phyloP scores from a whole-genome alignment of 805 yeast species.

The Teunomyces atbi region DNA sequence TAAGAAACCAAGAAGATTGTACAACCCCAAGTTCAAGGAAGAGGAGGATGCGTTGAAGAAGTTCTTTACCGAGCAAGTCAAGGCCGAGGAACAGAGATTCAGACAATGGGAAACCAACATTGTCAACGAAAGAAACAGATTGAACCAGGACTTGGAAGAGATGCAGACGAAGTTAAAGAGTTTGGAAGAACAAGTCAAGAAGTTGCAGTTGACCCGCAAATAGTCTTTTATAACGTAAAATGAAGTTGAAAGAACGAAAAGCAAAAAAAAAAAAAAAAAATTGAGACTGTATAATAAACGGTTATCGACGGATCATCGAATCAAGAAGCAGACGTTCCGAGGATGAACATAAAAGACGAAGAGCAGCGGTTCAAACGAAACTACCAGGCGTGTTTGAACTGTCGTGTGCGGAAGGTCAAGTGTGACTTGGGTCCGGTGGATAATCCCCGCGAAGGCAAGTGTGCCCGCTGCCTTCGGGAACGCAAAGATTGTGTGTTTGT shows the following conservation, averaged over 20 bases:
- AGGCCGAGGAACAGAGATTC: conserved; percentile 94
- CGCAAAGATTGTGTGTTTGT: conserved; percentile 74
- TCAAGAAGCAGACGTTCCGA: background rate
- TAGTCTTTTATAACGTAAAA: conserved; percentile 5
- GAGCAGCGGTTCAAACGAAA: conserved; percentile 49
- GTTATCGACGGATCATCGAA: conserved; percentile 3
- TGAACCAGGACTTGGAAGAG: conserved; percentile 90
- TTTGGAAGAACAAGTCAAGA: conserved; percentile 73
- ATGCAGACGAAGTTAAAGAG: conserved; percentile 74
- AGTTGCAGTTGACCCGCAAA: conserved; percentile 43
- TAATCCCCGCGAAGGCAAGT: conserved; percentile 74
- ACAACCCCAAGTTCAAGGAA: conserved; percentile 91
- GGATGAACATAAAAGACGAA: background rate
- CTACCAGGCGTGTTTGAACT: conserved; percentile 81
- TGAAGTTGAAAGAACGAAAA: background rate
- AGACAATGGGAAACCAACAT: conserved; percentile 98
- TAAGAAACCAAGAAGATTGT: conserved; percentile 55
- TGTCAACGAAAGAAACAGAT: conserved; percentile 89
- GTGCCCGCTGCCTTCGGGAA: conserved; percentile 82
- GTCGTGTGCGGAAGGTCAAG: conserved; percentile 78
- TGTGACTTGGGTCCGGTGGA: conserved; percentile 82
- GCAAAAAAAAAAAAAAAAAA: background rate
- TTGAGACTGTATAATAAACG: background rate
- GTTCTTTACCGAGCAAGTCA: conserved; percentile 93
- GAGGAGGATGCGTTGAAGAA: conserved; percentile 93